Conservation (phyloP, 2,329 filamentous ascomycete species). For the Cladosporium sphaerospermum region DNA sequence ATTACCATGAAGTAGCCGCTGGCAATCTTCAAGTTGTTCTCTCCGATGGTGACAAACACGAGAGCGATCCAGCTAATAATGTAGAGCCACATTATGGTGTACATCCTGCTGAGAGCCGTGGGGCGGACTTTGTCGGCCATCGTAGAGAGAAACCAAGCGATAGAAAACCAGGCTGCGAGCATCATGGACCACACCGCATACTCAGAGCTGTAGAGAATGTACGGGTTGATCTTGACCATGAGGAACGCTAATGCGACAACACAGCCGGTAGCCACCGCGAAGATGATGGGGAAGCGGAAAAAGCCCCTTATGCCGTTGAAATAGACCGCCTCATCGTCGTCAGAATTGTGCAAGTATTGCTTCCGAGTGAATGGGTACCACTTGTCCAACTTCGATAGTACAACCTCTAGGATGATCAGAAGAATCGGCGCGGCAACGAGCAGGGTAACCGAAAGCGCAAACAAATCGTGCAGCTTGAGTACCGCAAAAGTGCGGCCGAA, state of each 20-base stretch:
- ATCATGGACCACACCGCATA: slow-evolving; percentile 86
- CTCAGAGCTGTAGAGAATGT: slow-evolving; percentile 82
- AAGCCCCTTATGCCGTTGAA: slow-evolving; percentile 75
- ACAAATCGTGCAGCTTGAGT: slow-evolving; percentile 73
- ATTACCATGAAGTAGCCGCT: slow-evolving; percentile 78
- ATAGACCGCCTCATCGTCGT: slow-evolving; percentile 52
- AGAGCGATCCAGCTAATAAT: slow-evolving; percentile 65
- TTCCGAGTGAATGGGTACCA: slow-evolving; percentile 79
- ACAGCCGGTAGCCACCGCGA: slow-evolving; percentile 61
- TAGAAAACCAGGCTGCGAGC: slow-evolving; percentile 69
- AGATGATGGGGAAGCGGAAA: slow-evolving; percentile 73
- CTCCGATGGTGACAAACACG: slow-evolving; percentile 66
- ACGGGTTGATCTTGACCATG: slow-evolving; percentile 75
- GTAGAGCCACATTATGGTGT: slow-evolving; percentile 80
- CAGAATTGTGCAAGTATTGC: slow-evolving; percentile 54
- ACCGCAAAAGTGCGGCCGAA: slow-evolving; percentile 75
- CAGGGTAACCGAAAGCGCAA: slow-evolving; percentile 78
- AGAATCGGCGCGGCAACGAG: slow-evolving; percentile 73
- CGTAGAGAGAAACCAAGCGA: slow-evolving; percentile 76
- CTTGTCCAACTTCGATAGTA: slow-evolving; percentile 66
- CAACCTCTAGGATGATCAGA: slow-evolving; percentile 61
- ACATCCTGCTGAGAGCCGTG: slow-evolving; percentile 77
- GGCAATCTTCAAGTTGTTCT: slow-evolving; percentile 65
- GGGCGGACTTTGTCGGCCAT: slow-evolving; percentile 75
- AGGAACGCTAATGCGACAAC: slow-evolving; percentile 68